Conservation (phyloP, 1,284 basidiomycete species). For the Polyporus tsugae region DNA sequence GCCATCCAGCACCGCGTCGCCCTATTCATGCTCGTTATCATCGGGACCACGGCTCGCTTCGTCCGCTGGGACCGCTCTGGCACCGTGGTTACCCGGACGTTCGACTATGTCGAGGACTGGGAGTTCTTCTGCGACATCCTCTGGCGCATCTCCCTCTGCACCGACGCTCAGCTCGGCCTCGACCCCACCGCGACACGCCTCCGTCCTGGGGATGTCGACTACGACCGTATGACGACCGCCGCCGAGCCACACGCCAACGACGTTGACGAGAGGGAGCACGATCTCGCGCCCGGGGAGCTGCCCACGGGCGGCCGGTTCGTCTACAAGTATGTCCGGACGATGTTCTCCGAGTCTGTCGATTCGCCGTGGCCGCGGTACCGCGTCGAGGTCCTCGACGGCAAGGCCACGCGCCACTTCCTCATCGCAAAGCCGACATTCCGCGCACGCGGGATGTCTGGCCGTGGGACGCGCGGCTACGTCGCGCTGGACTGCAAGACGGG, state of each 20-base stretch:
- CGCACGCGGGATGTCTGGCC: constrained; percentile 10
- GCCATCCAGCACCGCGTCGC: constrained; percentile 11
- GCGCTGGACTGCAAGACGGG: constrained; percentile 8
- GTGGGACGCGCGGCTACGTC: constrained; percentile 20
- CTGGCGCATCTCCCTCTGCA: constrained; percentile 36
- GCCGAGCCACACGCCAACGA: neutral
- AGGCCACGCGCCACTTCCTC: constrained; percentile 13
- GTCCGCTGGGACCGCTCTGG: constrained; percentile 24
- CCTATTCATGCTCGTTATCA: constrained; percentile 16
- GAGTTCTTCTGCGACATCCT: constrained; percentile 18
- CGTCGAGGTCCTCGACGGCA: neutral
- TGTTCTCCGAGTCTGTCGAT: constrained; percentile 1
- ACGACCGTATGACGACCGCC: constrained; percentile 11
- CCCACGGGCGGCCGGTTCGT: neutral
- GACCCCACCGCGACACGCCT: constrained; percentile 22
- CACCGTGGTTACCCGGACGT: neutral
- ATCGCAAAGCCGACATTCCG: constrained; percentile 17
- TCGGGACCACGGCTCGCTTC: constrained; percentile 6
- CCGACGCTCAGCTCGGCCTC: constrained; percentile 39
- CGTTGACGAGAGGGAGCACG: constrained; percentile 1
- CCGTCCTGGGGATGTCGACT: neutral
- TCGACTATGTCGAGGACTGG: constrained; percentile 21
- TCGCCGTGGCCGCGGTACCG: neutral
- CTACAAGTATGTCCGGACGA: constrained; percentile 17
- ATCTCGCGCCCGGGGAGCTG: neutral